These are phyloP conservation scores for Begonia masoniana DNA, from an alignment of 306 rosid genomes.

Conservation along the genomic window DNA sequence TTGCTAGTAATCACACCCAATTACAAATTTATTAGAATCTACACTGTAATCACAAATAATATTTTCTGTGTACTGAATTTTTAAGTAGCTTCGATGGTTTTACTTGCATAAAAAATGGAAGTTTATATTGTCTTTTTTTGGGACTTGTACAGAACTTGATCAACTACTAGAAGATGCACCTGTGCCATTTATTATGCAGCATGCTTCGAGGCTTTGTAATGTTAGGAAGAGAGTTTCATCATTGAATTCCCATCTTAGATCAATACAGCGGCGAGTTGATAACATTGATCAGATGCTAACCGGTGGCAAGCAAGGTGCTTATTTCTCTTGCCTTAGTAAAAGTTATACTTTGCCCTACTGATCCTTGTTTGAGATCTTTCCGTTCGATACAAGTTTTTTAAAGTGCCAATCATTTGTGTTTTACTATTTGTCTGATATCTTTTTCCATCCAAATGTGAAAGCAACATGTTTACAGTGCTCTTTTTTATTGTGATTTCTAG, in stretches of 20 bases:
- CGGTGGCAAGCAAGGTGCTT: constrained; percentile 32
- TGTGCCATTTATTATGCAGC: constrained; percentile 61
- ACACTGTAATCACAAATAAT: too few species aligned
- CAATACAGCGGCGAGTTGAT: constrained; percentile 61
- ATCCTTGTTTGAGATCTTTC: background rate
- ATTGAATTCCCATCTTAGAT: constrained; percentile 47
- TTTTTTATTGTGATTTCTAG: too few species aligned
- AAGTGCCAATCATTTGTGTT: too few species aligned
- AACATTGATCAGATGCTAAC: constrained; percentile 49
- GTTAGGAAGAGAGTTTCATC: constrained; percentile 64
- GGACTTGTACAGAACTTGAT: constrained; percentile 50
- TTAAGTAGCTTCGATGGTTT: background rate
- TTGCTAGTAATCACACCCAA: background rate
- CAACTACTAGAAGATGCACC: constrained; percentile 74
- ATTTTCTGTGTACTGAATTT: too few species aligned
- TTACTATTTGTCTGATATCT: too few species aligned
- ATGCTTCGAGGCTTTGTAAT: constrained; percentile 55
- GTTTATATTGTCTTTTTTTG: background rate
- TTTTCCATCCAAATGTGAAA: too few species aligned
- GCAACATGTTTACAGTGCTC: too few species aligned
- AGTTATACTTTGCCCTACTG: background rate
- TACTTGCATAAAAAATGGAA: background rate
- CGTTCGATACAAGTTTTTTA: too few species aligned
- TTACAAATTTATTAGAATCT: too few species aligned
- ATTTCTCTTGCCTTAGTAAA: background rate